phyloP scores from a whole-genome alignment of 2,329 filamentous ascomycete species.

The Cladosporium sp. region DNA sequence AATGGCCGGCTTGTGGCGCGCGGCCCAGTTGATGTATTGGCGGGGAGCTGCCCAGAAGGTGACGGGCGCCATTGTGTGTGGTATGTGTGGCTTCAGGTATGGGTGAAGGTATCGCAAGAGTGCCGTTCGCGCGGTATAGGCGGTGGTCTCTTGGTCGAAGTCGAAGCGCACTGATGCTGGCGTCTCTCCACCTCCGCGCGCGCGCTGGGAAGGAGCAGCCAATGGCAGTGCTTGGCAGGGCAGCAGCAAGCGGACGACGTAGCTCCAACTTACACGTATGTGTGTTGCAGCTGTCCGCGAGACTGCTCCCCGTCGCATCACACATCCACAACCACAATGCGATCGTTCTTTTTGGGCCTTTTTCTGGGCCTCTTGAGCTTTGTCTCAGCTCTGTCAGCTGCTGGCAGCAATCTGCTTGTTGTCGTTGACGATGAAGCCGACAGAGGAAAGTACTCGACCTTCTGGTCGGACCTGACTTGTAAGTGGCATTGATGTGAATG shows the following conservation, averaged over 20 bases:
- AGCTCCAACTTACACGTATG: constrained; percentile 8
- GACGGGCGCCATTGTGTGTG: constrained; percentile 59
- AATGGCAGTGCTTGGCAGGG: constrained; percentile 5
- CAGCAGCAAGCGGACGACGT: constrained; percentile 1
- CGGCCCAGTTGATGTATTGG: constrained; percentile 82
- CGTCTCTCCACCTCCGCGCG: background rate
- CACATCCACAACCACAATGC: constrained; percentile 24
- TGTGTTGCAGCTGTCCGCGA: background rate
- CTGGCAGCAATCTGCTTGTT: constrained; percentile 76
- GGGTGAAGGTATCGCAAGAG: background rate
- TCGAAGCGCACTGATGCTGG: background rate
- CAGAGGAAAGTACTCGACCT: constrained; percentile 77
- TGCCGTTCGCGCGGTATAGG: background rate
- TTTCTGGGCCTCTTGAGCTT: constrained; percentile 62
- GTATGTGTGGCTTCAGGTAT: constrained; percentile 26
- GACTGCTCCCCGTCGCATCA: background rate
- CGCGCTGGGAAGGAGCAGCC: background rate
- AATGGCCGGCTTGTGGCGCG: constrained; percentile 82
- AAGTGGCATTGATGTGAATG: constrained; percentile 27
- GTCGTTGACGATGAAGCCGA: constrained; percentile 79
- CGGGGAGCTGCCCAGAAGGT: constrained; percentile 81
- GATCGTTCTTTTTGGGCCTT: constrained; percentile 38
- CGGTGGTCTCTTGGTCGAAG: background rate
- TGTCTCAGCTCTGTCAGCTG: constrained; percentile 72
- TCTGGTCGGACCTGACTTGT: constrained; percentile 71